Conservation (phyloP, 768 basidiomycete genomes). For the Tylopilus vinaceipallidus region DNA sequence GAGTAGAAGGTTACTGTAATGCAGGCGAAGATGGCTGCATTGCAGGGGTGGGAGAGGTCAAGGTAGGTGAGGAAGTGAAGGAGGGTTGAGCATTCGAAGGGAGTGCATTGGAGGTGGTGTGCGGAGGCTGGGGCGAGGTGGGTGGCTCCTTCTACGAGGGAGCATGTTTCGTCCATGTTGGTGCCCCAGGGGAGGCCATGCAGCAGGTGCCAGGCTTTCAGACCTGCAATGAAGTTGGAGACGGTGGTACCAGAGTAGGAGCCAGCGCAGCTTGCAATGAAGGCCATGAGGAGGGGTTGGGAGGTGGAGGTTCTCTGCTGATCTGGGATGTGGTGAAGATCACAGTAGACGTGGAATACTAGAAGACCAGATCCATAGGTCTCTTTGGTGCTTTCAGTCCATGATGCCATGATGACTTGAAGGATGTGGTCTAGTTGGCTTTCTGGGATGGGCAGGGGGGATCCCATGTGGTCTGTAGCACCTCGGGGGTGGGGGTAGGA, state of each 20-base stretch:
- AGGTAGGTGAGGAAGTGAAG: conserved; percentile 14
- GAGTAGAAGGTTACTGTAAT: not conserved
- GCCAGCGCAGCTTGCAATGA: too few species aligned
- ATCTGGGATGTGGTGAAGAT: too few species aligned
- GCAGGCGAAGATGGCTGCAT: not conserved
- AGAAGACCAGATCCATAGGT: too few species aligned
- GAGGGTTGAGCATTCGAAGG: not conserved
- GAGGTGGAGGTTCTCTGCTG: too few species aligned
- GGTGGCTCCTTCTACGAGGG: conserved; percentile 3
- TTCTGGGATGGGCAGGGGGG: too few species aligned
- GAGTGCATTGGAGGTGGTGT: not conserved
- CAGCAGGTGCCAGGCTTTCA: conserved; percentile 47
- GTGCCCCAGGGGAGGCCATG: not conserved
- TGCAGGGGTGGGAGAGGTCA: conserved; percentile 12
- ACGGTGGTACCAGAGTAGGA: conserved; percentile 33
- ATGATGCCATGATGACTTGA: too few species aligned
- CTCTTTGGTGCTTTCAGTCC: too few species aligned
- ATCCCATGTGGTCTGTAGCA: too few species aligned
- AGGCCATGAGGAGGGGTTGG: too few species aligned
- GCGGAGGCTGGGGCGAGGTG: not conserved
- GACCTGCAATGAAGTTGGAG: conserved; percentile 36
- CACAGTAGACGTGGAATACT: too few species aligned
- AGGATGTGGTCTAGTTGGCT: too few species aligned
- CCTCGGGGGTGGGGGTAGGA: too few species aligned
- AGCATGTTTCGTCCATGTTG: conserved; percentile 13